Percentiles rank a stretch among this genome's conserved stretches.
Evolutionary conservation across 73 alveolate genomes (phyloP).

Genomic region (Paramecium biaurelia): DNA sequence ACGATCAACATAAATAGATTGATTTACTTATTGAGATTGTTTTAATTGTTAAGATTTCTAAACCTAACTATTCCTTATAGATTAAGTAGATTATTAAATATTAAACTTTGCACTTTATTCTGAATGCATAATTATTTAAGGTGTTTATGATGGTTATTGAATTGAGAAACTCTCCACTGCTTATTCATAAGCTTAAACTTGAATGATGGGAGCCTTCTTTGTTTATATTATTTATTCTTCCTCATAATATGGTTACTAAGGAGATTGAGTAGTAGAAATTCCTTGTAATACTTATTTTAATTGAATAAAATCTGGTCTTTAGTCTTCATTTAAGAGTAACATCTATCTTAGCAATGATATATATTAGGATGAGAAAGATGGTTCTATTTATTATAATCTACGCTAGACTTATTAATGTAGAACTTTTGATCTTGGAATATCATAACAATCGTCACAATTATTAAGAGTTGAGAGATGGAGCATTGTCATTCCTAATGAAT

Average conservation of each 20-base stretch:
- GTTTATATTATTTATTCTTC: not conserved
- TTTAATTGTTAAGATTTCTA: not conserved
- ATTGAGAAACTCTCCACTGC: not conserved
- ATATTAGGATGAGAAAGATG: not conserved
- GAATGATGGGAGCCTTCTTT: not conserved
- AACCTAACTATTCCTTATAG: not conserved
- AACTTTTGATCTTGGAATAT: not conserved
- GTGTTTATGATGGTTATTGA: not conserved
- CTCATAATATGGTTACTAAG: not conserved
- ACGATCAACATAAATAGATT: not conserved
- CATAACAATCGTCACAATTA: constrained; percentile 57
- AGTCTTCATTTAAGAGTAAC: constrained; percentile 20
- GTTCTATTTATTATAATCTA: not conserved
- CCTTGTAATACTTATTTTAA: not conserved
- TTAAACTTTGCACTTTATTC: not conserved
- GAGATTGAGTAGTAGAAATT: not conserved
- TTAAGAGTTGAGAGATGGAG: constrained; percentile 47
- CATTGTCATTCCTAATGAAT: constrained; percentile 62
- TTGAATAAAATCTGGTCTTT: constrained; percentile 38
- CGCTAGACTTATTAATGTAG: not conserved
- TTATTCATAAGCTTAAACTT: not conserved
- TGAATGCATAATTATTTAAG: not conserved
- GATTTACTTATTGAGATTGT: not conserved
- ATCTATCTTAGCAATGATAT: not conserved
- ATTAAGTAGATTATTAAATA: not conserved